Evolutionary conservation across 2,329 filamentous ascomycete species (phyloP), one percentile per base, ranked within the genome.

Genomic region (Venturia carpophila): DNA sequence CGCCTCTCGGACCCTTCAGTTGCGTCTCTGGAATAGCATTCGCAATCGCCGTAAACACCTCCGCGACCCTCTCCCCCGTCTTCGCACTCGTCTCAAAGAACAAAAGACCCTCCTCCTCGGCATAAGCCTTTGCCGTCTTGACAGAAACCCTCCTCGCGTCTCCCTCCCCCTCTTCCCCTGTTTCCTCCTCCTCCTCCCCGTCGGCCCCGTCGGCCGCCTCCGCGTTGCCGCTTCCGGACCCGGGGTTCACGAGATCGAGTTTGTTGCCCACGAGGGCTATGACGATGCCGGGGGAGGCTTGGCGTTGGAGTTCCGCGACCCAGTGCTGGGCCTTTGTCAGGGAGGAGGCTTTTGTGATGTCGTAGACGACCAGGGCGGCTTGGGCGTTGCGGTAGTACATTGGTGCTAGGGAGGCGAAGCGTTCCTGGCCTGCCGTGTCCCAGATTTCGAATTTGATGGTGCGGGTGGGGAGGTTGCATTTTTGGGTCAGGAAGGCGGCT

Each of bases 351-450:
- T 97, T 97, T 68, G 94, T 99, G 72, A 99, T 87, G 75, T 99
- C 93, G 85, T 97, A 99, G 75, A 97, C 93, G 68, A 99, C 93
- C 70, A 99, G 89, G 17, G 94, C 94, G 69, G 92, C 92, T 80
- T 97, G 93, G 63, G 94, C 94, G 76, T 99, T 97, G 78, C 93
- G 92, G 82, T 97, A 97, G 84, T 99, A 99, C 94, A 97, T 97
- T 72, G 93, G 94, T 63, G 94, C 94, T 67, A 97, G 86, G 63
- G 90, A 95, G 71, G 93, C 93, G 75, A 97, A 99, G 69, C 93
- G 91, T 81, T 99, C 93, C 79, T 99, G 93, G 74, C 93, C 93
- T 55, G 94, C 93, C 19, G 93, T 97, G 81, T 99, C 93, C 93
- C 93, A 99, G 73, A 99, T 97, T 69, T 82, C 79, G 69, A 82